These are phyloP conservation scores for Coemansia erecta DNA, from an alignment of 192 early-diverging fungal genomes.

Conservation along the genomic window DNA sequence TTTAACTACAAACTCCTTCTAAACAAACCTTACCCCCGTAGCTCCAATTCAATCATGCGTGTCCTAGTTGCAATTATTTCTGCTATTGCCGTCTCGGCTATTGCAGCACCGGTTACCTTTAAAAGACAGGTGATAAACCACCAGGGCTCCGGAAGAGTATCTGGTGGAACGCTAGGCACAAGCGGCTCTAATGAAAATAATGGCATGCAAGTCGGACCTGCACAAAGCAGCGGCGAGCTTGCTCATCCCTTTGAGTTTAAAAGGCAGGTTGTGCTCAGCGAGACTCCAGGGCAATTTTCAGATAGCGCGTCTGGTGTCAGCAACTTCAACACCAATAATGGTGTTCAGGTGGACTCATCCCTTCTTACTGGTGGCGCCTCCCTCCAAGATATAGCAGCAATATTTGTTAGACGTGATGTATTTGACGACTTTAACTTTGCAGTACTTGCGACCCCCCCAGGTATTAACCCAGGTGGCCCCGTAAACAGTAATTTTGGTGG, in stretches of 20 bases:
- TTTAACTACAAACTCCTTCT: background rate
- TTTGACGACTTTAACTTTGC: too few species aligned
- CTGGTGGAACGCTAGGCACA: too few species aligned
- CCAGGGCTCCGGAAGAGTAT: background rate
- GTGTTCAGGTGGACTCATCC: background rate
- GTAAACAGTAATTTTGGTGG: too few species aligned
- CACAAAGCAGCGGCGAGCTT: too few species aligned
- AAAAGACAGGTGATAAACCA: background rate
- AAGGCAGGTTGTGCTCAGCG: too few species aligned
- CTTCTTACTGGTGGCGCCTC: background rate
- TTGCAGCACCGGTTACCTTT: background rate
- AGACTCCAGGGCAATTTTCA: background rate
- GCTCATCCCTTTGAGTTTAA: too few species aligned
- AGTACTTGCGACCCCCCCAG: too few species aligned
- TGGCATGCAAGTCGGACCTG: too few species aligned
- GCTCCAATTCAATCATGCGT: background rate
- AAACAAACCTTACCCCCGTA: background rate
- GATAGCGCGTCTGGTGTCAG: background rate
- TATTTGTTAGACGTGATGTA: background rate
- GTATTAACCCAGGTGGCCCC: too few species aligned
- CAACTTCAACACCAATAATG: background rate
- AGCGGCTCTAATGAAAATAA: too few species aligned
- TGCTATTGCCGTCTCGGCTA: background rate
- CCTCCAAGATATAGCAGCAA: background rate
- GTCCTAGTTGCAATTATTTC: background rate